Conservation (phyloP, 176 grass and related monocot genomes). For the Poa annua region DNA sequence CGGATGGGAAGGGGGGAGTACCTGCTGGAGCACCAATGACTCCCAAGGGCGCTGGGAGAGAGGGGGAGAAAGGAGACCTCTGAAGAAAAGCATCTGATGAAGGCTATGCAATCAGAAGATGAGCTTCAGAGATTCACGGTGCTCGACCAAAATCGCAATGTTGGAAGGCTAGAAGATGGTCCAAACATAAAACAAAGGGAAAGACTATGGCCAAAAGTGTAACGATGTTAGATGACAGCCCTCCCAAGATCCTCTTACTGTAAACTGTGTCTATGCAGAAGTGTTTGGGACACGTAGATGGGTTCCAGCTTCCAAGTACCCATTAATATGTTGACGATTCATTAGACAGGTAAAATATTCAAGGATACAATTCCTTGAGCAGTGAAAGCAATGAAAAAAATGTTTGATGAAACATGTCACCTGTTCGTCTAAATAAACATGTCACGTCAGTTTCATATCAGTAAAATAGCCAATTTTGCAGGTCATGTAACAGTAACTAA, state of each 20-base stretch:
- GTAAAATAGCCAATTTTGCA: neutral
- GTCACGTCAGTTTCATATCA: conserved; percentile 6
- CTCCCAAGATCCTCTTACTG: neutral
- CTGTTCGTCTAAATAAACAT: neutral
- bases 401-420: conserved; percentile 1
- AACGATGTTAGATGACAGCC: neutral
- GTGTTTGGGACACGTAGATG: neutral
- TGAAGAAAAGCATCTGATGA: neutral
- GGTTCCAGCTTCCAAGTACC: neutral
- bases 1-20: no score
- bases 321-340: neutral
- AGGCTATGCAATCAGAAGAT: neutral
- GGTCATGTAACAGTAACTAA: neutral
- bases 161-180: conserved; percentile 4
- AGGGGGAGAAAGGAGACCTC: no score
- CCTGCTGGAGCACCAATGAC: no score
- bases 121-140: neutral
- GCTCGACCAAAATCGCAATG: neutral
- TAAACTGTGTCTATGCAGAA: neutral
- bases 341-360: neutral
- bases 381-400: neutral
- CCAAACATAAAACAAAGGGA: neutral
- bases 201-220: neutral
- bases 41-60: no score
- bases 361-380: neutral